A percentile compares a stretch with the other conserved stretches of the same genome.
These are phyloP conservation scores for California macrophylla DNA, from an alignment of 441 rosid genomes.

Conservation along the genomic window DNA sequence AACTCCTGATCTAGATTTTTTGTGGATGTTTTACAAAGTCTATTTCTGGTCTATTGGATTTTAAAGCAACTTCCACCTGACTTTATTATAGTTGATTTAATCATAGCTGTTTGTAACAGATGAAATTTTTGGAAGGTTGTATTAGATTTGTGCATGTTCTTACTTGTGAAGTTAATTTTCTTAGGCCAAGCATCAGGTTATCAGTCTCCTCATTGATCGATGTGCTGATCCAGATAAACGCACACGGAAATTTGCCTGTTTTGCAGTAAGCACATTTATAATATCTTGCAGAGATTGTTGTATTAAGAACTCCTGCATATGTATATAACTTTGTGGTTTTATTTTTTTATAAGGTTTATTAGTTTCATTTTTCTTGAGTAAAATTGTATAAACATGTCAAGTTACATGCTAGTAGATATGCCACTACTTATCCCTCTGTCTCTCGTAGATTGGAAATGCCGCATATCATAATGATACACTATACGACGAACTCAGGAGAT, in stretches of 20 bases:
- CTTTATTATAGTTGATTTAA: neutral
- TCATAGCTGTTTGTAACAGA: slow-evolving; percentile 5
- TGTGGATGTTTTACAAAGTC: neutral
- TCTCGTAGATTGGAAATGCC: slow-evolving; percentile 79
- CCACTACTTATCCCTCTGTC: neutral
- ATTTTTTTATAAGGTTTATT: neutral
- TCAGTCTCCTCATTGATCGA: slow-evolving; percentile 71
- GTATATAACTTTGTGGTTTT: neutral
- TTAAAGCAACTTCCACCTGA: neutral
- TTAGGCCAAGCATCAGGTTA: slow-evolving; percentile 65
- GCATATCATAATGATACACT: slow-evolving; percentile 80
- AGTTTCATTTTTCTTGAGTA: neutral
- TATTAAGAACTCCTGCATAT: neutral
- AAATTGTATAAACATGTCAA: neutral
- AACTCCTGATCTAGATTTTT: slow-evolving; percentile 4
- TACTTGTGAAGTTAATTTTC: slow-evolving; percentile 13
- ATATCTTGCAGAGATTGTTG: neutral
- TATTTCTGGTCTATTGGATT: neutral
- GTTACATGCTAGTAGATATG: neutral
- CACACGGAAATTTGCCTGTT: slow-evolving; percentile 92
- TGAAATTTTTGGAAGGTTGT: neutral
- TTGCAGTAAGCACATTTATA: slow-evolving; percentile 50
- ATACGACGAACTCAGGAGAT: slow-evolving; percentile 77
- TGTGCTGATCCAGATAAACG: slow-evolving; percentile 94
- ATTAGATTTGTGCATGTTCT: slow-evolving; percentile 20